Evolutionary conservation across 2,329 filamentous ascomycete genomes (phyloP), one percentile per base, ranked within the genome.

Genomic region (Colletotrichum acutatum): DNA sequence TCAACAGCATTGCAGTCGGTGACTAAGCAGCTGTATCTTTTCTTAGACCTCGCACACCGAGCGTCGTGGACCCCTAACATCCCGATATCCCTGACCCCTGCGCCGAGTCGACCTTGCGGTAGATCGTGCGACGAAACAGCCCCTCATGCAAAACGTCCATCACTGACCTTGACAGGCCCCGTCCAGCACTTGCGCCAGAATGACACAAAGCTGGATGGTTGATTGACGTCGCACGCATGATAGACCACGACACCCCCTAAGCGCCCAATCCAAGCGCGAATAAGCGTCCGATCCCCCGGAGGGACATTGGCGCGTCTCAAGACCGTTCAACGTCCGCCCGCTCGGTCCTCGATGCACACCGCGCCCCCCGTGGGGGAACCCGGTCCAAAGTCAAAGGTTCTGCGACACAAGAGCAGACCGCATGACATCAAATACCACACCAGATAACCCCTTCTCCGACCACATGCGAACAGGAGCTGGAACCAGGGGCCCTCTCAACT

Each of bases 341-440:
- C 66, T 68, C 66, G 60, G 66, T 42, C 71, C 66, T 71, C 70
- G 54, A 49, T 14, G 56, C 66, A 66, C 66, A 46, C 46, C 24
- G 66, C 37, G 66, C 53, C 69, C 65, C 69, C 66, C 60, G 66
- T 72, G 71, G 71, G 70, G 70, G 60, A 72, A 70, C 66, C 71
- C 71, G 66, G 71, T 52, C 14, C 34, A 72, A 66, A 56, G 54
- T 53, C 60, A 30, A 70, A 61, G 34, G 42, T 67, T 57, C 62
- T 62, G 58, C 66, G 49, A 63, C 58, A 49, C 63, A 69, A 46
- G 42, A 24, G 66, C 24, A 12, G 19, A 14, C 42, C 30, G 59
- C 66, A 65, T 65, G 66, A 65, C 54, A 70, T 65, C 54, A 30
- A 70, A 65, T 65, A 61, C 57, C 19, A 24, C 19, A 24, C 63